phyloP scores from a whole-genome alignment of 305 asterid genomes.

The Fraxinus velutina region DNA sequence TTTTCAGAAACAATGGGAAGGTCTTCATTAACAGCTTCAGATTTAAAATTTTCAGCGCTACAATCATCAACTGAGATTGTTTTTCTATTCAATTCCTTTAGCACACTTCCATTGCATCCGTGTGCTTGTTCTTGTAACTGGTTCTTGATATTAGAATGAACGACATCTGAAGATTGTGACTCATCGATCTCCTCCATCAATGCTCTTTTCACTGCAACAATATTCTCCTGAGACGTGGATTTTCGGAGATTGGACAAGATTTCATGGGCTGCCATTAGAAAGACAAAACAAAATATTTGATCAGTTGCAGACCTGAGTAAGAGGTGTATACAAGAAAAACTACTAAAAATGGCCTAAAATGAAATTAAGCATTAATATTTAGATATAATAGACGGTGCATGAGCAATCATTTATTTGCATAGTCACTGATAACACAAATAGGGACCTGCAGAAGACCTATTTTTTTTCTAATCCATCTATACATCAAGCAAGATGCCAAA shows the following conservation, averaged over 20 bases:
- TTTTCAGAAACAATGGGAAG: slow-evolving; percentile 25
- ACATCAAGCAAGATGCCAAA: neutral
- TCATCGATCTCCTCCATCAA: slow-evolving; percentile 27
- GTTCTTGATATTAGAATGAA: slow-evolving; percentile 31
- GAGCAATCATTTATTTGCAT: neutral
- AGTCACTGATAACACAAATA: neutral
- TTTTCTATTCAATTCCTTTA: slow-evolving; percentile 29
- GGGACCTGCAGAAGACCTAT: neutral
- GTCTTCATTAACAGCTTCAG: slow-evolving; percentile 34
- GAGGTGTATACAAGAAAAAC: slow-evolving; percentile 14
- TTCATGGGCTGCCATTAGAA: slow-evolving; percentile 51
- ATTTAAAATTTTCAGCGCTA: slow-evolving; percentile 24
- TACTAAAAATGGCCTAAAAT: slow-evolving; percentile 8
- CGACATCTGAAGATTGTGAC: slow-evolving; percentile 34
- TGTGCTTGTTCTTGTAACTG: slow-evolving; percentile 29
- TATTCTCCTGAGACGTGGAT: slow-evolving; percentile 40
- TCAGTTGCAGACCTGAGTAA: slow-evolving; percentile 16
- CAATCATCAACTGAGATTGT: slow-evolving; percentile 22
- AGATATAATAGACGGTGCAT: neutral
- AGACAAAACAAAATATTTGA: slow-evolving; percentile 5
- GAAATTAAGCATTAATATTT: neutral
- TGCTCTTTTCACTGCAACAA: slow-evolving; percentile 30
- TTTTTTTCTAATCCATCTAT: neutral
- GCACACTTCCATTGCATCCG: slow-evolving; percentile 32
- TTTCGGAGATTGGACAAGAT: slow-evolving; percentile 70